These are phyloP conservation scores for Annulohypoxylon stygium DNA, from an alignment of 495 filamentous ascomycete genomes.

Conservation along the genomic window DNA sequence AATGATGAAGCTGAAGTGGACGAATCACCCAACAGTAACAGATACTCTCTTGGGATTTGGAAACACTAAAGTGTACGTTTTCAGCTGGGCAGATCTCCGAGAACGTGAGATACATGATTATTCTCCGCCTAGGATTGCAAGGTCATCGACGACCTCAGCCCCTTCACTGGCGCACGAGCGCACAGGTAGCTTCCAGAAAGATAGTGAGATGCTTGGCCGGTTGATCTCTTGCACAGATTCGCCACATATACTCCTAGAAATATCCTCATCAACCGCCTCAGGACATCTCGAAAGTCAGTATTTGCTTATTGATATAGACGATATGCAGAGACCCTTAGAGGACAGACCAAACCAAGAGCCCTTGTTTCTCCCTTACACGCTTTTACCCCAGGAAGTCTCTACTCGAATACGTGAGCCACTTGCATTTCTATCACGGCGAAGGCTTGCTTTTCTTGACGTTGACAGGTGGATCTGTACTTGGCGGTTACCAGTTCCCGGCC, in stretches of 20 bases:
- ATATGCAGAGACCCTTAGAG: not conserved
- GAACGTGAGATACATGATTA: not conserved
- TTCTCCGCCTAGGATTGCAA: not conserved
- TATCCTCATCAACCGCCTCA: not conserved
- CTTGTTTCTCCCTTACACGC: not conserved
- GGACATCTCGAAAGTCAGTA: not conserved
- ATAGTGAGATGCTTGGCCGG: not conserved
- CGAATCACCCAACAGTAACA: conserved; percentile 1
- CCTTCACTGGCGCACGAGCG: not conserved
- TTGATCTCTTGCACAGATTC: not conserved
- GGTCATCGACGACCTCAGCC: not conserved
- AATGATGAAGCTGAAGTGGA: not conserved
- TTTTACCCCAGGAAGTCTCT: not conserved
- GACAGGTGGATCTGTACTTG: conserved; percentile 10
- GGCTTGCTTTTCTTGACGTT: not conserved
- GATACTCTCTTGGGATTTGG: conserved; percentile 5
- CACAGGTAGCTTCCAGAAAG: not conserved
- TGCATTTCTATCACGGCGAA: not conserved
- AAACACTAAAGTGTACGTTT: conserved; percentile 4
- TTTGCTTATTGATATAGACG: not conserved
- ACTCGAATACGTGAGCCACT: conserved; percentile 9
- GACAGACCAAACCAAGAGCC: not conserved
- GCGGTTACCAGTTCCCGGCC: conserved; percentile 2
- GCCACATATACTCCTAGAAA: not conserved
- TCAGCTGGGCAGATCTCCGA: conserved; percentile 2